These are phyloP conservation scores for Aspergillus pseudonomiae DNA, from an alignment of 2,329 filamentous ascomycete species.

Conservation along the genomic window DNA sequence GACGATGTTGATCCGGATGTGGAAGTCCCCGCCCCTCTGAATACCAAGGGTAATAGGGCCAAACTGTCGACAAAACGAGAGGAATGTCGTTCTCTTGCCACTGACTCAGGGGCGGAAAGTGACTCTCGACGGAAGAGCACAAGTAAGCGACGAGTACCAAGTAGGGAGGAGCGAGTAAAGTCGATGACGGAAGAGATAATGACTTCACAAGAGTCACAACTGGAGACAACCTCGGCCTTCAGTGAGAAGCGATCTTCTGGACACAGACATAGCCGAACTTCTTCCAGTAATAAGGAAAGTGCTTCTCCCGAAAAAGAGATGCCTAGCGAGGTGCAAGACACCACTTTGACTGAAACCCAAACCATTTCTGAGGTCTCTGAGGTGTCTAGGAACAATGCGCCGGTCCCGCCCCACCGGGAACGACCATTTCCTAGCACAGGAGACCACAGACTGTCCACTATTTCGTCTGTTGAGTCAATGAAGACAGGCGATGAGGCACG, in stretches of 20 bases:
- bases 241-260: constrained; percentile 19
- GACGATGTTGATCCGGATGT: constrained; percentile 42
- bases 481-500: constrained; percentile 33
- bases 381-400: constrained; percentile 39
- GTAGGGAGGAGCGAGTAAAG: constrained; percentile 24
- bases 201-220: constrained; percentile 9
- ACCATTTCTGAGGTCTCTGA: constrained; percentile 42
- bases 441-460: constrained; percentile 59
- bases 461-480: constrained; percentile 60
- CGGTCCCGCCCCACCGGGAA: constrained; percentile 45
- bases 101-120: constrained; percentile 29
- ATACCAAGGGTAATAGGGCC: constrained; percentile 44
- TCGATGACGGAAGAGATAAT: constrained; percentile 14
- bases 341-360: constrained; percentile 32
- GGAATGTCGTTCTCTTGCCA: constrained; percentile 20
- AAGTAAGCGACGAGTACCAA: constrained; percentile 24
- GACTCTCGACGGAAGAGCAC: constrained; percentile 30
- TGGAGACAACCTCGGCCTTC: constrained; percentile 13
- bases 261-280: constrained; percentile 17
- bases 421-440: constrained; percentile 57
- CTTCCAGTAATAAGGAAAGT: constrained; percentile 17
- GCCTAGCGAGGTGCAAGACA: constrained; percentile 29
- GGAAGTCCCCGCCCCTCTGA: constrained; percentile 45
- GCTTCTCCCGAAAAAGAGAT: constrained; percentile 16
- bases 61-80: constrained; percentile 30